phyloP scores from a whole-genome alignment of 2,329 filamentous ascomycete species.

The Cercospora sojina region DNA sequence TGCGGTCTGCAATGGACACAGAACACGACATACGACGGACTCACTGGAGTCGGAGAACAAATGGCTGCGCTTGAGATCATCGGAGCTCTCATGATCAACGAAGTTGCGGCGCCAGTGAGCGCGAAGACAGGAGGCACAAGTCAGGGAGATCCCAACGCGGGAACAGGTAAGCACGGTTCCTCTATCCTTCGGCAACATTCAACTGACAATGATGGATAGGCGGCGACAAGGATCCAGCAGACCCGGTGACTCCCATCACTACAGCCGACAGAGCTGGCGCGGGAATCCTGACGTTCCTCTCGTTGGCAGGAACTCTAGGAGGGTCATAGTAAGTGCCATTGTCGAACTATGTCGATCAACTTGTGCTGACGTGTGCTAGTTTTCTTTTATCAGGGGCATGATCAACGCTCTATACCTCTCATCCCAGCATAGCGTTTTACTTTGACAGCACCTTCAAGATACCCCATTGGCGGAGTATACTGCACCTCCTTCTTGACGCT shows the following conservation, averaged over 20 bases:
- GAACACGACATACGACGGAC: slow-evolving; percentile 46
- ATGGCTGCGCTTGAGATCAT: slow-evolving; percentile 57
- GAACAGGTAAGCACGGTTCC: slow-evolving; percentile 31
- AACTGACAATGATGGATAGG: neutral
- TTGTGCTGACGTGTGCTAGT: neutral
- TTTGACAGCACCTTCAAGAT: neutral
- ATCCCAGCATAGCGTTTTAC: neutral
- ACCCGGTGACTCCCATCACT: slow-evolving; percentile 47
- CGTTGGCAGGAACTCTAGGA: slow-evolving; percentile 23
- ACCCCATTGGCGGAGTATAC: neutral
- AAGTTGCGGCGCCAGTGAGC: slow-evolving; percentile 45
- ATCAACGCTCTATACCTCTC: neutral
- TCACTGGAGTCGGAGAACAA: slow-evolving; percentile 55
- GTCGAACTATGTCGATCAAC: too few species aligned
- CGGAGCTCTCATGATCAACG: slow-evolving; percentile 41
- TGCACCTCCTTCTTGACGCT: too few species aligned
- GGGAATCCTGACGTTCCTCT: slow-evolving; percentile 40
- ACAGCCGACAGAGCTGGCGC: slow-evolving; percentile 67
- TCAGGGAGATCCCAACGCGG: slow-evolving; percentile 47
- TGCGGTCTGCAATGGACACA: slow-evolving; percentile 47
- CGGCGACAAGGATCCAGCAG: slow-evolving; percentile 30
- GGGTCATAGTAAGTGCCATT: slow-evolving; percentile 12
- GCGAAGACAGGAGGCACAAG: slow-evolving; percentile 55
- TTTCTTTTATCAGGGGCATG: neutral
- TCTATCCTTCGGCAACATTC: neutral